Evolutionary conservation across 768 basidiomycete genomes (phyloP).

Genomic region (Mycena olivaceomarginata): DNA sequence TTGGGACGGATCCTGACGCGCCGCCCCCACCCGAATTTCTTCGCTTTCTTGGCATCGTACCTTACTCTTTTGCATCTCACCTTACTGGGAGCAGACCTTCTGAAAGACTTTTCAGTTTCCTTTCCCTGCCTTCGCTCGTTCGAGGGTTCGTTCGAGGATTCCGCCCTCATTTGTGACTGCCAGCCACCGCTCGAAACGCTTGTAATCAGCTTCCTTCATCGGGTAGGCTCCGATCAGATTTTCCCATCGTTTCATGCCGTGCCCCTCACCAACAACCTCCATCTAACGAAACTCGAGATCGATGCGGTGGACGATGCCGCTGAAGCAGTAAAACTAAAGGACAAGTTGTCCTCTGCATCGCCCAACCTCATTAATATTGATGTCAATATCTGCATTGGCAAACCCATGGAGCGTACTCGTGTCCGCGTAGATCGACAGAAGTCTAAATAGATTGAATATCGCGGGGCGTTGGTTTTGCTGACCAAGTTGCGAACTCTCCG

Average conservation of each 20-base stretch:
- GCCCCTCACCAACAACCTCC: not conserved
- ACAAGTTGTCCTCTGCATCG: conserved; percentile 12
- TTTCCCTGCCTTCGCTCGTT: conserved; percentile 18
- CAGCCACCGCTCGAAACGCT: not conserved
- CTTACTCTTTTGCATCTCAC: too few relatives aligned
- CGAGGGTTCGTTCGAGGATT: conserved; percentile 7
- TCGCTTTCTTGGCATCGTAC: too few relatives aligned
- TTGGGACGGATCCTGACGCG: too few relatives aligned
- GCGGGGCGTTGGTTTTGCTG: not conserved
- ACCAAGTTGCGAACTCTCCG: conserved; percentile 7
- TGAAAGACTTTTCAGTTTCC: too few relatives aligned
- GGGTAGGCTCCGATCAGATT: not conserved
- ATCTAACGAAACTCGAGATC: not conserved
- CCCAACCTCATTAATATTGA: conserved; percentile 28
- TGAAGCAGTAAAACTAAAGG: not conserved
- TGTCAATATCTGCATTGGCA: too few relatives aligned
- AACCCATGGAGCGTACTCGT: too few relatives aligned
- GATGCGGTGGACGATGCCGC: not conserved
- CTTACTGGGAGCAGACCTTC: too few relatives aligned
- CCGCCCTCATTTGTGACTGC: not conserved
- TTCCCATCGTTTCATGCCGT: not conserved
- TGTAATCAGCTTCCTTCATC: conserved; percentile 1
- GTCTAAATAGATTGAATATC: not conserved
- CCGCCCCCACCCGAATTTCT: too few relatives aligned
- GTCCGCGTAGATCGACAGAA: not conserved